A percentile compares a stretch with the other conserved stretches of the same genome.
Conservation (phyloP, 1,284 basidiomycete species). For the Leccinum solheimii region DNA sequence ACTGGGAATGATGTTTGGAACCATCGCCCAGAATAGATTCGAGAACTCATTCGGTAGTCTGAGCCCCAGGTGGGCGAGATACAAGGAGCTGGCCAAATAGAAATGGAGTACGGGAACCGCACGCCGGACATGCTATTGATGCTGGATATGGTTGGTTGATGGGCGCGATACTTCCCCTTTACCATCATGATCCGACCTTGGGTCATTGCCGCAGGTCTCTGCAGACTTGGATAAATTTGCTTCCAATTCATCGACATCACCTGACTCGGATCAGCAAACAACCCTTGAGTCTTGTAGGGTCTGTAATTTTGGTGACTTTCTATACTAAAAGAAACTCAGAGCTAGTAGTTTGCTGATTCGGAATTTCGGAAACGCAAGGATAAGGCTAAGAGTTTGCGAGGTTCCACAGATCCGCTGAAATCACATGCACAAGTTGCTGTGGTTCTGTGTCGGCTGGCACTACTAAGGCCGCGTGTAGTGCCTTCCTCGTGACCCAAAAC, state of each 20-base stretch:
- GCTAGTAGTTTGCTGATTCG: not conserved
- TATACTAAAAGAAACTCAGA: not conserved
- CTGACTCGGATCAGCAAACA: not conserved
- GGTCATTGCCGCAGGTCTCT: not conserved
- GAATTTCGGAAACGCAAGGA: not conserved
- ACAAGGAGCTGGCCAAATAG: not conserved
- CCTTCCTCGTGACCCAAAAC: constrained; percentile 1
- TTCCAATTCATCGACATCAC: not conserved
- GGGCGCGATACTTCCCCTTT: not conserved
- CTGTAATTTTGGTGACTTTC: not conserved
- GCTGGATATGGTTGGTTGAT: not conserved
- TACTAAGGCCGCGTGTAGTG: too few species aligned
- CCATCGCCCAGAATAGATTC: not conserved
- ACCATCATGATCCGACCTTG: not conserved
- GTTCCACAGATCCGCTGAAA: not conserved
- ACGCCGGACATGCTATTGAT: not conserved
- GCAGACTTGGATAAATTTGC: not conserved
- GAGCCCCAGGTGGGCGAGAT: not conserved
- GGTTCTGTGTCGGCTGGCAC: too few species aligned
- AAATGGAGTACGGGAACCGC: not conserved
- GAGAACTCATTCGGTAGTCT: not conserved
- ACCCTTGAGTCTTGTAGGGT: not conserved
- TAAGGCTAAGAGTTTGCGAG: not conserved
- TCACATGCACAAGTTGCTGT: not conserved
- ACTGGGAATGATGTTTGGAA: not conserved